These are phyloP conservation scores for Lophium mytilinum DNA, from an alignment of 495 filamentous ascomycete genomes.

Conservation along the genomic window DNA sequence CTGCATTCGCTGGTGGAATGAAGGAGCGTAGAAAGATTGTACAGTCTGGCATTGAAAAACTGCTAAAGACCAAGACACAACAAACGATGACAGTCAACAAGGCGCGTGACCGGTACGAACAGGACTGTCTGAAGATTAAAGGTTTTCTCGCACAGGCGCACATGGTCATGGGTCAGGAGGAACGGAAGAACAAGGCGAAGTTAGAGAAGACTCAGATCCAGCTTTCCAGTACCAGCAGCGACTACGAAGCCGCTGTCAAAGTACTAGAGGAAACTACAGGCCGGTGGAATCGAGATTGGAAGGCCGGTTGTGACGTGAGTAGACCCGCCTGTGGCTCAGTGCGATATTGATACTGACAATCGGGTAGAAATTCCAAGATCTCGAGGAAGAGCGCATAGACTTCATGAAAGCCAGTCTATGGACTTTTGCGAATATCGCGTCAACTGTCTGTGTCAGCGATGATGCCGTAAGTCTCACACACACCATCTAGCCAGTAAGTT, in stretches of 20 bases:
- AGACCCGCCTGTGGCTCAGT: neutral
- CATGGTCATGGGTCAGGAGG: slow-evolving; percentile 99
- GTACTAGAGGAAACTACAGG: slow-evolving; percentile 91
- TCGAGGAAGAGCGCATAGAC: slow-evolving; percentile 94
- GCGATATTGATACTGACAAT: neutral
- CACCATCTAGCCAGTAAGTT: no score
- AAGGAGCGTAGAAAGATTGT: slow-evolving; percentile 96
- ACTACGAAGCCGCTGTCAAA: slow-evolving; percentile 90
- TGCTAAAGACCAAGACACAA: slow-evolving; percentile 84
- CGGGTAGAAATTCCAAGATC: slow-evolving; percentile 90
- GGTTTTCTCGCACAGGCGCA: slow-evolving; percentile 97
- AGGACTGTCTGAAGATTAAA: slow-evolving; percentile 96
- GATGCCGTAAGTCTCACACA: slow-evolving; percentile 62
- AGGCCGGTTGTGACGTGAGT: slow-evolving; percentile 78
- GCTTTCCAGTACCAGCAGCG: slow-evolving; percentile 76
- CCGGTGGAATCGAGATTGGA: slow-evolving; percentile 97
- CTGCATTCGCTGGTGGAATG: slow-evolving; percentile 84
- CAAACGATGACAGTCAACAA: slow-evolving; percentile 91
- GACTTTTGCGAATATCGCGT: slow-evolving; percentile 94
- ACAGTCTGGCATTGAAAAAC: slow-evolving; percentile 82
- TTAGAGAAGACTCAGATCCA: slow-evolving; percentile 98
- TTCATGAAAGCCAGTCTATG: slow-evolving; percentile 96
- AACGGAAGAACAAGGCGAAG: slow-evolving; percentile 97
- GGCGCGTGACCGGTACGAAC: slow-evolving; percentile 86
- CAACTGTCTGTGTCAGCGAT: slow-evolving; percentile 98